These are phyloP conservation scores for Neostapfia colusana DNA, from an alignment of 176 grass and related monocot species.

Conservation along the genomic window DNA sequence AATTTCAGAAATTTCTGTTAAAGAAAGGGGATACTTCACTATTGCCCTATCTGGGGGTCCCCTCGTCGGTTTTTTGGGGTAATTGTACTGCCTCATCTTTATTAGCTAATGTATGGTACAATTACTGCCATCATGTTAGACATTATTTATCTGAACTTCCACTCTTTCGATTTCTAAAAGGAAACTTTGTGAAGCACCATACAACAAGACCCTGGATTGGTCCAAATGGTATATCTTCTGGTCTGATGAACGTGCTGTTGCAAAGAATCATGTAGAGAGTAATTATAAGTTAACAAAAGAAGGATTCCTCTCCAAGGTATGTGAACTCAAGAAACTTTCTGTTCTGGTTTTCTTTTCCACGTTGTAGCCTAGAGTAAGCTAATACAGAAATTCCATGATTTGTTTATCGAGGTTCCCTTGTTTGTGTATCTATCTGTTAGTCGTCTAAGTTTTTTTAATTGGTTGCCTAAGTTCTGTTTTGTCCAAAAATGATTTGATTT, in stretches of 20 bases:
- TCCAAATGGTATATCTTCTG: conserved; percentile 98
- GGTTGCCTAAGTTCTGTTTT: conserved; percentile 8
- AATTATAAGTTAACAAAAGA: conserved; percentile 92
- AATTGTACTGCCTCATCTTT: conserved; percentile 36
- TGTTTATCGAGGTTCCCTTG: background rate
- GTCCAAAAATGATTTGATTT: conserved; percentile 14
- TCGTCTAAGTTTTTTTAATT: background rate
- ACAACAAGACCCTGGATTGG: conserved; percentile 96
- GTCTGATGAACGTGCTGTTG: conserved; percentile 89
- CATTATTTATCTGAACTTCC: conserved; percentile 11
- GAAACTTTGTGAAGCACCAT: conserved; percentile 93
- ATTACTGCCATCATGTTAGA: conserved; percentile 1
- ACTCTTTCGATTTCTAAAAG: conserved; percentile 43
- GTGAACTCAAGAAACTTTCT: conserved; percentile 28
- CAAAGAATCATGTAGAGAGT: conserved; percentile 94
- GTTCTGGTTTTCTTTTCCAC: background rate
- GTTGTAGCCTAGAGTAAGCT: background rate
- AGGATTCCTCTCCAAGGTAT: conserved; percentile 89
- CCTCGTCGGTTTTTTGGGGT: conserved; percentile 75
- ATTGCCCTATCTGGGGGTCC: conserved; percentile 80
- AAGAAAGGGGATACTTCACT: conserved; percentile 91
- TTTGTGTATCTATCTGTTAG: background rate
- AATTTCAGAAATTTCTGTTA: conserved; percentile 92
- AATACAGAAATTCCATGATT: background rate
- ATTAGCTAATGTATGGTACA: conserved; percentile 4